Base-by-base conservation (phyloP, 2,329 filamentous ascomycete species). In the Annulohypoxylon truncatum region DNA sequence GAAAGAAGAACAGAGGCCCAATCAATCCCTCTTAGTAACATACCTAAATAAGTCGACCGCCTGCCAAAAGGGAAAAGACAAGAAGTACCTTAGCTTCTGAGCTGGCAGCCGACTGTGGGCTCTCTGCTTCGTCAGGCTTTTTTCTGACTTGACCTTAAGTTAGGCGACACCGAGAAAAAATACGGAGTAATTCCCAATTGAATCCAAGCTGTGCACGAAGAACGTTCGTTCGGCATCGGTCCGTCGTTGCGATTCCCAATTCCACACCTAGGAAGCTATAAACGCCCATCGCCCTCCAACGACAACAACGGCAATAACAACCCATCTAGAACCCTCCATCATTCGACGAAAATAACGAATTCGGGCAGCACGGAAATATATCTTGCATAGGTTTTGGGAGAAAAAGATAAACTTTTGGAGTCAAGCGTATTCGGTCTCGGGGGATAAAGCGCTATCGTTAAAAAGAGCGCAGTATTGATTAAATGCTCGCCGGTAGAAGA, bases 31-130 rank as follows among this genome's bases (percentile, higher is more conserved):
- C n/a, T n/a, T n/a, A n/a, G n/a, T n/a, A n/a, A n/a, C n/a, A n/a
- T n/a, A n/a, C n/a, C n/a, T n/a, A 52, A 10, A 46, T 57, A 40
- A 44, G 50, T 58, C 59, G 35, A 53, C 31, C 59, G 28, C 26
- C 48, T 48, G 60, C 10, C 2, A 18, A 38, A 35, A 35, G n/a
- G n/a, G n/a, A 13, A 13, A 35, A 35, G 7, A 35, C 12, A 18
- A 67, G 53, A 28, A 46, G n/a, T n/a, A n/a, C n/a, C n/a, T n/a
- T 47, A 60, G 52, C 64, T 50, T 50, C 56, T 67, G 64, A 64
- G 64, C 47, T 67, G 64, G 61, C 64, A 64, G 18, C 29, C 13
- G 42, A n/a, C 31, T 56, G 54, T 53, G 54, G 54, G 42, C 20
- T 56, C 20, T 56, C 29, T 53, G 31, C 38, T 28, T 61, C 61